Evolutionary conservation across 768 basidiomycete species (phyloP), one percentile per base, ranked within the genome.

Genomic region (Mycena filopes): DNA sequence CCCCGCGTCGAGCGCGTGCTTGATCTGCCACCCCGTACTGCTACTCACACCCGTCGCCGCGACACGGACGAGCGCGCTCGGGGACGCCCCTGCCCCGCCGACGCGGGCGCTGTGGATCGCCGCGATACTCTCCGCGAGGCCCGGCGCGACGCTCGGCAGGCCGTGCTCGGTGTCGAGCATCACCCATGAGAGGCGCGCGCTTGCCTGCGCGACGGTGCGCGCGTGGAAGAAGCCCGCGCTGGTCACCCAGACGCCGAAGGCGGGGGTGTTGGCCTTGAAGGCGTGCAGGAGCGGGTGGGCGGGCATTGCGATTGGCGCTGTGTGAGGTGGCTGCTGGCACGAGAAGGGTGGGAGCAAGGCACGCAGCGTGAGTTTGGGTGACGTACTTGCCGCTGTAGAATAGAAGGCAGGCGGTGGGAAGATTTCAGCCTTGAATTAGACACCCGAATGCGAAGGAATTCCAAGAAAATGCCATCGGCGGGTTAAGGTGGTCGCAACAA

Each of bases 81-180:
- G 86, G n/a, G n/a, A n/a, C 2, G 81, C 83, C 2, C 82, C 83
- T 31, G 70, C n/a, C n/a, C n/a, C n/a, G n/a, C n/a, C n/a, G n/a
- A n/a, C 67, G 2, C 79, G 78, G 1, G 86, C 76, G 11, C 82
- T 82, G 2, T 85, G 77, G 41, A 91, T 86, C 1, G 86, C 87
- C 50, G 82, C 77, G 45, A 88, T 77, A 49, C 79, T 82, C 70
- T 90, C 89, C 1, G 86, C 83, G 2, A 84, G 86, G 6, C 84
- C 86, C 0, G 87, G 86, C 16, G 83, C 80, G 43, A 89, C 74
- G 4, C 87, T 78, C 0, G 86, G 80, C 36, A 89, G 76, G 1
- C 90, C 89, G 70, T 90, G 90, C 74, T 91, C 90, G 71, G 89
- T 89, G 72, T 91, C 89, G 67, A 92, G 77, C 48, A 83, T 73